A percentile compares a stretch with the other conserved stretches of the same genome.
Conservation (phyloP, 192 early-diverging fungal species). For the Mortierella alpina region DNA sequence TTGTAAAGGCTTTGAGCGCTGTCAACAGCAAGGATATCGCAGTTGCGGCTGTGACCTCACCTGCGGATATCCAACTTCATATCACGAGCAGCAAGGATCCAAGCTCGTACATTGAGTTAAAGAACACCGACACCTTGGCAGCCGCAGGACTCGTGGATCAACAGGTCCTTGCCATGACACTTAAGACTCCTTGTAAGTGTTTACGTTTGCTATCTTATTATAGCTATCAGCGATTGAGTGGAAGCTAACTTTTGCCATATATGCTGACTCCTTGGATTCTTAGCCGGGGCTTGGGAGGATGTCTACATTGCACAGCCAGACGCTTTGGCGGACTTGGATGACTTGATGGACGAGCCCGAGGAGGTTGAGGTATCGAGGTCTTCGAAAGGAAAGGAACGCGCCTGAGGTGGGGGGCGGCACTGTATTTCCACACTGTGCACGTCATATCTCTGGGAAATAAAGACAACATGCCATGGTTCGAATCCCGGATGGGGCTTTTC, state of each 20-base stretch:
- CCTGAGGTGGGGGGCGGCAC: not conserved
- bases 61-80: slow-evolving; percentile 22
- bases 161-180: slow-evolving; percentile 33
- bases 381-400: slow-evolving; percentile 46
- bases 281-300: slow-evolving; percentile 43
- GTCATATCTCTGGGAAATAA: too few species aligned
- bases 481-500: too few species aligned
- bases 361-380: slow-evolving; percentile 22
- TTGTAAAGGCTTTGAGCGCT: slow-evolving; percentile 28
- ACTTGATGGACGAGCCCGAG: slow-evolving; percentile 40
- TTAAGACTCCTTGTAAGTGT: slow-evolving; percentile 27
- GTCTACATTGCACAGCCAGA: slow-evolving; percentile 37
- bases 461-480: too few species aligned
- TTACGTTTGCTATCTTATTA: not conserved
- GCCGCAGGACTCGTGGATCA: slow-evolving; percentile 45
- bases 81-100: slow-evolving; percentile 26
- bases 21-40: slow-evolving; percentile 13
- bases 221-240: not conserved
- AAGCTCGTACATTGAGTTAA: slow-evolving; percentile 10
- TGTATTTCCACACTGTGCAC: too few species aligned
- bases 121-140: slow-evolving; percentile 21
- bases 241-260: not conserved
- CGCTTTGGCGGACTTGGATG: slow-evolving; percentile 27
- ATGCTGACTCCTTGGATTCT: not conserved
- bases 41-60: not conserved